A percentile compares a stretch with the other conserved stretches of the same genome.
Evolutionary conservation across 306 rosid genomes (phyloP).

Genomic region (Trifolium pratense): DNA sequence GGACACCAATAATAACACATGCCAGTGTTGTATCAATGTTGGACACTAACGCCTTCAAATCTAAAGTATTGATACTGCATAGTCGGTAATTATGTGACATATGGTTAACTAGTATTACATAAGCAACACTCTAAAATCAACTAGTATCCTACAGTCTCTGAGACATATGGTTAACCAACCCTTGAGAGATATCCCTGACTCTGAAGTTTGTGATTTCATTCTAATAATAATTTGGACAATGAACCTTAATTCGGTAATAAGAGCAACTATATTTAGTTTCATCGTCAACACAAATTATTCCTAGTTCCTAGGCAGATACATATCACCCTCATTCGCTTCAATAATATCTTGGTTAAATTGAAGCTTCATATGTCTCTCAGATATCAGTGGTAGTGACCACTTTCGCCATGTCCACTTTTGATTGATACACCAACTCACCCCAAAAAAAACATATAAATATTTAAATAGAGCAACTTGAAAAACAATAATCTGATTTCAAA

Average conservation of each 20-base stretch:
- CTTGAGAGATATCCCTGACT: slow-evolving; percentile 1
- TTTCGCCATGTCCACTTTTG: background rate
- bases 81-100: background rate
- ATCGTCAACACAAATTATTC: background rate
- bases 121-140: background rate
- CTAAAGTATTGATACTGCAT: background rate
- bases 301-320: background rate
- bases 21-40: background rate
- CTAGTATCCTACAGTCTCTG: background rate
- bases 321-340: background rate
- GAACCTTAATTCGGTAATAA: slow-evolving; percentile 2
- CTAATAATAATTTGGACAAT: background rate
- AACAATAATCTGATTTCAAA: background rate
- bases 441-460: background rate
- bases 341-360: background rate
- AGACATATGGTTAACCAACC: background rate
- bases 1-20: background rate
- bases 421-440: background rate
- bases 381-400: background rate
- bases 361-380: background rate
- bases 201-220: background rate
- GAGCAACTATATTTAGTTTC: slow-evolving; percentile 8
- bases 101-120: slow-evolving; percentile 10
- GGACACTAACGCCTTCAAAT: background rate
- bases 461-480: background rate